Percentiles rank a stretch among this genome's conserved stretches.
phyloP scores from a whole-genome alignment of 805 yeast genomes.

The Geotrichum ghanense region DNA sequence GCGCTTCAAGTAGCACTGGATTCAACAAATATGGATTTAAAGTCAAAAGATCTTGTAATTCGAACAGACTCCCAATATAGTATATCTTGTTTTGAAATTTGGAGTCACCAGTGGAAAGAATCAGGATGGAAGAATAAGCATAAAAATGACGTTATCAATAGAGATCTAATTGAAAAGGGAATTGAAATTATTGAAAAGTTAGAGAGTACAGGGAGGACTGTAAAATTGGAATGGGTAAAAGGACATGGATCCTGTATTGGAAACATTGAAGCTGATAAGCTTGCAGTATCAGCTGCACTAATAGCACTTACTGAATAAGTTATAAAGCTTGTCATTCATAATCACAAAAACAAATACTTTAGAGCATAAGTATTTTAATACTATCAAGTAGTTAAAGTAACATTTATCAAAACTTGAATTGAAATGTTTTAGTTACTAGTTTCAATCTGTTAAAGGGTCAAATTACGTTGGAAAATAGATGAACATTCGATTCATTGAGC shows the following conservation, averaged over 20 bases:
- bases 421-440: too few relatives aligned
- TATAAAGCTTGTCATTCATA: too few relatives aligned
- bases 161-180: constrained; percentile 35
- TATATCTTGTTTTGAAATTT: constrained; percentile 41
- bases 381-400: too few relatives aligned
- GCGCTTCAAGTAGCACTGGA: constrained; percentile 37
- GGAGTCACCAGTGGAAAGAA: constrained; percentile 45
- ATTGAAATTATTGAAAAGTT: constrained; percentile 28
- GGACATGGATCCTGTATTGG: constrained; percentile 67
- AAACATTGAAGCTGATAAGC: constrained; percentile 62
- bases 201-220: constrained; percentile 15
- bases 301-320: constrained; percentile 28
- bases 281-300: constrained; percentile 39
- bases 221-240: constrained; percentile 48
- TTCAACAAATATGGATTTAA: constrained; percentile 20
- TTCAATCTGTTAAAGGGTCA: background rate
- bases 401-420: too few relatives aligned
- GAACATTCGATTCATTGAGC: background rate
- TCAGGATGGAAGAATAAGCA: constrained; percentile 42
- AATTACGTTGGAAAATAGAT: background rate
- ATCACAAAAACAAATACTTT: background rate
- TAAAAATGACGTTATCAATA: constrained; percentile 39
- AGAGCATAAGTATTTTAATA: background rate
- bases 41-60: constrained; percentile 30
- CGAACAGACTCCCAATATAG: constrained; percentile 65